Percentiles rank a stretch among this genome's conserved stretches.
Evolutionary conservation across 495 filamentous ascomycete genomes (phyloP).

Genomic region (Lophium mytilinum): DNA sequence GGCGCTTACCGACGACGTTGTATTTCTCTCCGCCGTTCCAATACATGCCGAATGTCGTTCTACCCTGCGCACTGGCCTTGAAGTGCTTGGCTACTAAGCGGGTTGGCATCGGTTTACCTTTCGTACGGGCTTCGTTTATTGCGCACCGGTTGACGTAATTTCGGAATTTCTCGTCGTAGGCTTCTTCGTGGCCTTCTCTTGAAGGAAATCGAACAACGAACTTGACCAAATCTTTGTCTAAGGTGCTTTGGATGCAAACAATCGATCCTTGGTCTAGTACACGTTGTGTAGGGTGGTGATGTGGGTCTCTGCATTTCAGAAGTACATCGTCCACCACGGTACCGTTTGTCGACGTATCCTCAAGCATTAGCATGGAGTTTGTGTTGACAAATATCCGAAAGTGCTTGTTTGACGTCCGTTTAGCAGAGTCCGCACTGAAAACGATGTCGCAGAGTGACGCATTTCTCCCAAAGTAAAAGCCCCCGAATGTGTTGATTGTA

Average conservation of each 20-base stretch:
- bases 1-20: slow-evolving; percentile 53
- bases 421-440: slow-evolving; percentile 44
- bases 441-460: slow-evolving; percentile 61
- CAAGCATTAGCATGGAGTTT: slow-evolving; percentile 74
- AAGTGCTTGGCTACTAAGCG: not conserved
- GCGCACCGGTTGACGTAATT: slow-evolving; percentile 38
- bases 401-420: slow-evolving; percentile 75
- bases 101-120: slow-evolving; percentile 1
- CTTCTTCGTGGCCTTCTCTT: slow-evolving; percentile 49
- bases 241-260: slow-evolving; percentile 55
- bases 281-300: slow-evolving; percentile 33
- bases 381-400: slow-evolving; percentile 84
- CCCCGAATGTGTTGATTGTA: slow-evolving; percentile 52
- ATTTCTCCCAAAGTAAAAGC: slow-evolving; percentile 84
- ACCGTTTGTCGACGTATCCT: slow-evolving; percentile 88
- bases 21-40: slow-evolving; percentile 81
- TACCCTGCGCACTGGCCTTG: not conserved
- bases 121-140: slow-evolving; percentile 5
- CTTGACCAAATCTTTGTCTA: slow-evolving; percentile 41
- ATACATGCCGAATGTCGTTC: slow-evolving; percentile 42
- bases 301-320: slow-evolving; percentile 41
- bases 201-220: slow-evolving; percentile 83
- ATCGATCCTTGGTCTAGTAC: slow-evolving; percentile 66
- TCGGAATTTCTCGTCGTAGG: slow-evolving; percentile 52
- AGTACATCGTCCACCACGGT: slow-evolving; percentile 69